These are phyloP conservation scores for Limonium bicolor DNA, from an alignment of 148 eudicot genomes.

Conservation along the genomic window DNA sequence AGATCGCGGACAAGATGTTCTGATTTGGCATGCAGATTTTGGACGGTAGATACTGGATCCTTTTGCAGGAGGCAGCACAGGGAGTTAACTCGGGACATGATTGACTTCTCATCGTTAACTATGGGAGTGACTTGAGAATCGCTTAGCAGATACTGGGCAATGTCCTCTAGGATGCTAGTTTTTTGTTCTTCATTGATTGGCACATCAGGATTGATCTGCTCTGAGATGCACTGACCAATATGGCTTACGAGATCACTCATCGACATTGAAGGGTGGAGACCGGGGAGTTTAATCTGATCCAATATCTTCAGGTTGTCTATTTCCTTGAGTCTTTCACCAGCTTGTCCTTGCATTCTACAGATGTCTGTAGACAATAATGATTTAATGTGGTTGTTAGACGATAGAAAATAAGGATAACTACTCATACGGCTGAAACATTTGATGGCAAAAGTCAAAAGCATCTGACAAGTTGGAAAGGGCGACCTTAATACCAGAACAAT, in stretches of 20 bases:
- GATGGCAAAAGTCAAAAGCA: not conserved
- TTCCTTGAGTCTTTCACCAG: constrained; percentile 23
- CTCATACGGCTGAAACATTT: too few species aligned
- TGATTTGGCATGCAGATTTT: constrained; percentile 10
- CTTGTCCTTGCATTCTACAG: constrained; percentile 20
- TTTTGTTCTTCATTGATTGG: constrained; percentile 32
- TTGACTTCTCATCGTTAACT: constrained; percentile 46
- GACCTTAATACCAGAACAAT: not conserved
- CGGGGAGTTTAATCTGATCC: constrained; percentile 49
- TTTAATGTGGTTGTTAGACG: too few species aligned
- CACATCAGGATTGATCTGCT: constrained; percentile 26
- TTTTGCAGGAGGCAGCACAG: constrained; percentile 88
- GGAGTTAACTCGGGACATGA: constrained; percentile 77
- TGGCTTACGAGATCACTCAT: constrained; percentile 70
- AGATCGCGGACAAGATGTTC: constrained; percentile 4
- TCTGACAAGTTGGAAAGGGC: too few species aligned
- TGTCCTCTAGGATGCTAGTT: constrained; percentile 49
- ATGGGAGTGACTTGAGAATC: constrained; percentile 34
- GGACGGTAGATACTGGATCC: constrained; percentile 20
- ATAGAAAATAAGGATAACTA: too few species aligned
- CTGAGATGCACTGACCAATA: constrained; percentile 56
- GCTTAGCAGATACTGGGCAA: constrained; percentile 45
- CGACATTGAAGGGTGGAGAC: constrained; percentile 60
- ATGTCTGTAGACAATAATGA: constrained; percentile 18
- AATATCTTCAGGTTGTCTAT: constrained; percentile 23